These are phyloP conservation scores for Guadua angustifolia DNA, from an alignment of 176 grass and related monocot genomes.

Conservation along the genomic window DNA sequence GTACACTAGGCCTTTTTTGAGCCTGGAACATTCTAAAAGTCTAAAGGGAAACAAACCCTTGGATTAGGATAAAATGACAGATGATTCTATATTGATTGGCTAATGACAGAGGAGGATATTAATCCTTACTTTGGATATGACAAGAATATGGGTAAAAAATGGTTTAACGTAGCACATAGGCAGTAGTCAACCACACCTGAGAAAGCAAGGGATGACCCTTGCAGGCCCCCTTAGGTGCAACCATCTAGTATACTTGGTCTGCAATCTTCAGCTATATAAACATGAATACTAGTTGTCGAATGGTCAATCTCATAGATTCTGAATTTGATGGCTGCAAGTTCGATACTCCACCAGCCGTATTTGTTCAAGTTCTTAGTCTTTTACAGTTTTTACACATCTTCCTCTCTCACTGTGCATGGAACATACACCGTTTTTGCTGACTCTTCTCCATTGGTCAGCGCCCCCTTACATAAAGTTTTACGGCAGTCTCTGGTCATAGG, in stretches of 20 bases:
- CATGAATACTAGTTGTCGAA: not conserved
- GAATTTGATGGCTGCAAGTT: not conserved
- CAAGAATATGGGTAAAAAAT: slow-evolving; percentile 1
- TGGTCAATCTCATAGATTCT: not conserved
- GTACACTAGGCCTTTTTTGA: not conserved
- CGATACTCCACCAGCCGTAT: not conserved
- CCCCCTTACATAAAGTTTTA: too few species aligned
- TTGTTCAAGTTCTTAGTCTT: not conserved
- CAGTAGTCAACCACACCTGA: not conserved
- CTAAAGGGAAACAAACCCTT: slow-evolving; percentile 1
- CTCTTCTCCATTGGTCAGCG: too few species aligned
- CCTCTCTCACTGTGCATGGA: not conserved
- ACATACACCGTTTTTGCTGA: not conserved
- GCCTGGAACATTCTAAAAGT: not conserved
- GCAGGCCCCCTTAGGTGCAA: not conserved
- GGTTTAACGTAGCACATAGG: not conserved
- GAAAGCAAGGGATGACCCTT: not conserved
- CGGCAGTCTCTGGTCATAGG: too few species aligned
- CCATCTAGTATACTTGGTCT: not conserved
- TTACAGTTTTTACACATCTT: slow-evolving; percentile 1
- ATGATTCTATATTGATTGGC: not conserved
- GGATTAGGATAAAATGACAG: not conserved
- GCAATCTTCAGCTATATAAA: not conserved
- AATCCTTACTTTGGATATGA: not conserved
- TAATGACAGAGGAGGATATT: not conserved